Evolutionary conservation across 345 rosid genomes (phyloP).

Genomic region (Excoecaria cochinchinensis): DNA sequence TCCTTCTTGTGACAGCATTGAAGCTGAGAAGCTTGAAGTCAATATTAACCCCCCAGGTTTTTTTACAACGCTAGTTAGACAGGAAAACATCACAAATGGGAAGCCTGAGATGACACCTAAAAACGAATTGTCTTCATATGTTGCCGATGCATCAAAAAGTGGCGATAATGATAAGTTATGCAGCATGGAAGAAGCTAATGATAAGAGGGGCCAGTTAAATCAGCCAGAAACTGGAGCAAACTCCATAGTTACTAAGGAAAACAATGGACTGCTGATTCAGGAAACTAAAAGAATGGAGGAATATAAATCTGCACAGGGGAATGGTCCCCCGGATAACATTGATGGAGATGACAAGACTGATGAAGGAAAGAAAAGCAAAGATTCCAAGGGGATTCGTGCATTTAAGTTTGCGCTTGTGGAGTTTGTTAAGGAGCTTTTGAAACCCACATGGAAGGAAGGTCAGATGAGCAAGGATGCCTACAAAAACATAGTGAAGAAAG

Average conservation of each 20-base stretch:
- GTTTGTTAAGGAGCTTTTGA: slow-evolving; percentile 84
- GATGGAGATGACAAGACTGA: slow-evolving; percentile 51
- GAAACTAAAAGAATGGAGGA: slow-evolving; percentile 42
- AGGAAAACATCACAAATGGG: slow-evolving; percentile 27
- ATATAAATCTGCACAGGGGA: slow-evolving; percentile 34
- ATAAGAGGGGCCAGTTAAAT: slow-evolving; percentile 20
- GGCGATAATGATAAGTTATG: slow-evolving; percentile 7
- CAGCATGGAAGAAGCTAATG: slow-evolving; percentile 21
- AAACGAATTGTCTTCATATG: slow-evolving; percentile 11
- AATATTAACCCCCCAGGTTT: slow-evolving; percentile 23
- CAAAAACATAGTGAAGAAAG: slow-evolving; percentile 95
- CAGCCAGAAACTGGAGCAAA: slow-evolving; percentile 30
- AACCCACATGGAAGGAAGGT: slow-evolving; percentile 95
- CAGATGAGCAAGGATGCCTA: slow-evolving; percentile 82
- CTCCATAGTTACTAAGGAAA: slow-evolving; percentile 35
- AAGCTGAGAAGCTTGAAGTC: slow-evolving; percentile 33
- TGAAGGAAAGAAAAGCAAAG: slow-evolving; percentile 73
- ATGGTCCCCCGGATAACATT: slow-evolving; percentile 41
- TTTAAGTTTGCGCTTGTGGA: slow-evolving; percentile 91
- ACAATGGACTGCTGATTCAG: slow-evolving; percentile 28
- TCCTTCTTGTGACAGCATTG: slow-evolving; percentile 46
- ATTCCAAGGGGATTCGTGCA: slow-evolving; percentile 61
- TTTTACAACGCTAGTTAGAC: slow-evolving; percentile 20
- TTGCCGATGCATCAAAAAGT: slow-evolving; percentile 26
- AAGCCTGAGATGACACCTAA: slow-evolving; percentile 27